A percentile compares a stretch with the other conserved stretches of the same genome.
phyloP scores from a whole-genome alignment of 73 alveolate species.

The Chromera velia region DNA sequence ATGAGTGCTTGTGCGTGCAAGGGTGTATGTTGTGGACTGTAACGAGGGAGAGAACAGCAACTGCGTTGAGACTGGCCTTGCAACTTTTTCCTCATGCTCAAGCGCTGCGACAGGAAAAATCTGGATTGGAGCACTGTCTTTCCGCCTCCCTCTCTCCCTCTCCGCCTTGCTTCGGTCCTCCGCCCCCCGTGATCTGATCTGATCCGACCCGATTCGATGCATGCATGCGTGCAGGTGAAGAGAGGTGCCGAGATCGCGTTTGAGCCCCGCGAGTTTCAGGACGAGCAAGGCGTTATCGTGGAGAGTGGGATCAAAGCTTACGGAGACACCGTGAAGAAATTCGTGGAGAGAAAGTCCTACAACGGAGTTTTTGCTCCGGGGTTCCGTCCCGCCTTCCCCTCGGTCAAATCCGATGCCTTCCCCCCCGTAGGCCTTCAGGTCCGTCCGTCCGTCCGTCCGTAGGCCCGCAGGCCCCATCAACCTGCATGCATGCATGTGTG shows the following conservation, averaged over 20 bases:
- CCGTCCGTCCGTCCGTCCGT: no score
- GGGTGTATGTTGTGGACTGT: no score
- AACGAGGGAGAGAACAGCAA: no score
- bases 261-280: conserved; percentile 65
- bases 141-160: conserved; percentile 9
- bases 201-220: conserved; percentile 51
- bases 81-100: no score
- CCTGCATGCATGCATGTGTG: no score
- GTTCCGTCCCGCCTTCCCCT: background rate
- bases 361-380: conserved; percentile 43
- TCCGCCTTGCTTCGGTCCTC: conserved; percentile 5
- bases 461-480: no score
- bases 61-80: no score
- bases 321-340: conserved; percentile 77
- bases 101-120: no score
- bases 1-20: no score
- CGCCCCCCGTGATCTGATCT: no score
- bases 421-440: background rate
- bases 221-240: no score
- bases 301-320: conserved; percentile 72
- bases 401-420: background rate
- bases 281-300: conserved; percentile 65
- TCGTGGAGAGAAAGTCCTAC: conserved; percentile 68
- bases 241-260: conserved; percentile 67
- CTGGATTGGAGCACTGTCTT: conserved; percentile 45